Base-by-base conservation (phyloP, 345 rosid species). In the Clausena lansium region DNA sequence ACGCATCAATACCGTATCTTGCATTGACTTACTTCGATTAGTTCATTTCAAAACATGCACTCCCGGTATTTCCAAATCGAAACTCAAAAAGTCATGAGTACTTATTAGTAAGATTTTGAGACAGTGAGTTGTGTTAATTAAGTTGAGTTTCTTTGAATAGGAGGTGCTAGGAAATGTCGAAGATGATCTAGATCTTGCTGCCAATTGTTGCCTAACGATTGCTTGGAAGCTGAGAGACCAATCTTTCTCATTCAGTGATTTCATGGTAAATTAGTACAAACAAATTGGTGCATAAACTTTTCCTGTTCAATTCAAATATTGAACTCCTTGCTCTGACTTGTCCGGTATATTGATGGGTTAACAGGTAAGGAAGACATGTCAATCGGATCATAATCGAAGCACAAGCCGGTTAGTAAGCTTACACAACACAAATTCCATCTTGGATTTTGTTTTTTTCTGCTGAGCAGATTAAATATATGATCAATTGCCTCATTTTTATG, bases 11-110 rank as follows among this genome's bases (percentile, higher is more conserved):
- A 10, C 15, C 30, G 22, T 63, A 75, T 75, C 47, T 75, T 64
- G 78, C 78, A 20, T 5, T 63, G 22, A 33, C 7, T 13, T 75
- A 64, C 62, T 75, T 63, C 50, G 70, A 75, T 50, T 60, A 61
- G 11, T 75, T 28, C 41, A 27, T 28, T 13, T 62, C 77, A 0
- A 61, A 22, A 22, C 20, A 75, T 4, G 9, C 11, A 47, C 11
- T 75, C 30, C 32, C 28, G 69, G 70, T 75, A 64, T 4, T 22
- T 7, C 19, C 30, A 39, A 1, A 15, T 62, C 22, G n/a, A 30
- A 64, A 39, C 36, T 67, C 35, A 6, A 25, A 15, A 38, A 39
- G 14, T 33, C 38, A 25, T 33, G 2, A 25, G 13, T 30, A n/a
- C n/a, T n/a, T 15, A 4, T 13, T 33, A 15, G 14, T 61, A 25